Percentiles rank a stretch among this genome's conserved stretches.
These are phyloP conservation scores for Podaxis sp. DNA, from an alignment of 768 basidiomycete species.

Conservation along the genomic window DNA sequence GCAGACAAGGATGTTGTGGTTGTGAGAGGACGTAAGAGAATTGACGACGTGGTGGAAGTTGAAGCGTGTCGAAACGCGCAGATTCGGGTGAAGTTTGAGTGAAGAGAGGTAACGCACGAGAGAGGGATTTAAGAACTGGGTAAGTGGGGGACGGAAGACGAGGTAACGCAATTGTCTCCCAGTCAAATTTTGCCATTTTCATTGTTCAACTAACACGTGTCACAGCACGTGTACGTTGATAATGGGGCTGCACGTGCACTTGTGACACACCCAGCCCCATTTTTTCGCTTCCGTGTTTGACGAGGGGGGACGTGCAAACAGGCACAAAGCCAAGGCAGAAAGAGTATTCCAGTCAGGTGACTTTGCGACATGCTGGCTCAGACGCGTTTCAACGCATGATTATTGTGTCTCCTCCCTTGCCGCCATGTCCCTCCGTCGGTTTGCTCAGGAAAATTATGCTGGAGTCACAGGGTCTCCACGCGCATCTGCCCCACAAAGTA, in stretches of 20 bases:
- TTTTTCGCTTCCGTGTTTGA: not conserved
- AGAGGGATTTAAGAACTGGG: slow-evolving; percentile 16
- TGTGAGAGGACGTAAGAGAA: slow-evolving; percentile 44
- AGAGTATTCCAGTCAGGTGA: not conserved
- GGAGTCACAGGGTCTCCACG: slow-evolving; percentile 19
- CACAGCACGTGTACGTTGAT: slow-evolving; percentile 22
- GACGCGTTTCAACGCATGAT: slow-evolving; percentile 13
- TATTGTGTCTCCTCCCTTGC: not conserved
- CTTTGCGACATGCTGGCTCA: not conserved
- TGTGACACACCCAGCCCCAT: slow-evolving; percentile 5
- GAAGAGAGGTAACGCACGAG: slow-evolving; percentile 22
- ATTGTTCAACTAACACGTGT: slow-evolving; percentile 50
- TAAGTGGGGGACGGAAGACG: slow-evolving; percentile 20
- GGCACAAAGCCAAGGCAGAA: not conserved
- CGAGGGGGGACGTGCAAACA: slow-evolving; percentile 6
- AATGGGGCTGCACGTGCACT: slow-evolving; percentile 25
- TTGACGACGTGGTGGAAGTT: slow-evolving; percentile 52
- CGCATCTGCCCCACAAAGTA: slow-evolving; percentile 30
- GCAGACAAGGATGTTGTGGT: slow-evolving; percentile 78
- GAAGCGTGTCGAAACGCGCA: slow-evolving; percentile 18
- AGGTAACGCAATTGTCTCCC: slow-evolving; percentile 21
- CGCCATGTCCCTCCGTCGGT: slow-evolving; percentile 53
- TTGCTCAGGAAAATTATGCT: slow-evolving; percentile 49
- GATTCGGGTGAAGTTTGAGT: slow-evolving; percentile 15
- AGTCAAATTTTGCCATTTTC: slow-evolving; percentile 32